Percentiles rank a stretch among this genome's conserved stretches.
phyloP scores from a whole-genome alignment of 2,329 filamentous ascomycete genomes.

The Aureobasidium sp. region DNA sequence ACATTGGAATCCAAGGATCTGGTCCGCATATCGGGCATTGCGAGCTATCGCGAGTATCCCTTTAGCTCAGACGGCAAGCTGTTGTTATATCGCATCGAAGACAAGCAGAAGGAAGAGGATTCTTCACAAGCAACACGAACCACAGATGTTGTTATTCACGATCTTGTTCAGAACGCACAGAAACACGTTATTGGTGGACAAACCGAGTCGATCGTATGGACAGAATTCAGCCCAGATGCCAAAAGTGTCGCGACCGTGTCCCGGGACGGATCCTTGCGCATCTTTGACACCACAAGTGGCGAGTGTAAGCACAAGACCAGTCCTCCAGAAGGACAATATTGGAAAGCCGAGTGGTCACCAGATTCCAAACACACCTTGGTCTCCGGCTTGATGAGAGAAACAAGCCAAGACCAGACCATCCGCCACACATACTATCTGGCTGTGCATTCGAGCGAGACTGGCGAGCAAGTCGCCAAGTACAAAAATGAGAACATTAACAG shows the following conservation, averaged over 20 bases:
- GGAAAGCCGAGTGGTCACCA: constrained; percentile 16
- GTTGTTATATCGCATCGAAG: background rate
- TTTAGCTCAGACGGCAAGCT: background rate
- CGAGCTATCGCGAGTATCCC: background rate
- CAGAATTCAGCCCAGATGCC: background rate
- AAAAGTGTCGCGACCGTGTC: background rate
- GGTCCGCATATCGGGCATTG: background rate
- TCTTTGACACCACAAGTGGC: constrained; percentile 17
- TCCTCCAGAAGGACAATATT: constrained; percentile 15
- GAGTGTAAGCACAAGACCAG: constrained; percentile 14
- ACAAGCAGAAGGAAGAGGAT: background rate
- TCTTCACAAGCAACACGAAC: background rate
- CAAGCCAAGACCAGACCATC: background rate
- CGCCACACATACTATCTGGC: background rate
- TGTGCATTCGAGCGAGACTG: background rate
- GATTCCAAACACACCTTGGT: constrained; percentile 17
- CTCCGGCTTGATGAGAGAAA: background rate
- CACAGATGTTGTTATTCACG: background rate
- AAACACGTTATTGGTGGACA: background rate
- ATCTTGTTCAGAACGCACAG: background rate
- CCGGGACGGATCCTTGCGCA: background rate
- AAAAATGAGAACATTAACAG: background rate
- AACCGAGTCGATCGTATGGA: background rate
- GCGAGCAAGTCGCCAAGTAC: background rate
- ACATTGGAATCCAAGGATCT: background rate